phyloP scores from a whole-genome alignment of 225 moss, liverwort and hornwort species.

The Climacium dendroides region DNA sequence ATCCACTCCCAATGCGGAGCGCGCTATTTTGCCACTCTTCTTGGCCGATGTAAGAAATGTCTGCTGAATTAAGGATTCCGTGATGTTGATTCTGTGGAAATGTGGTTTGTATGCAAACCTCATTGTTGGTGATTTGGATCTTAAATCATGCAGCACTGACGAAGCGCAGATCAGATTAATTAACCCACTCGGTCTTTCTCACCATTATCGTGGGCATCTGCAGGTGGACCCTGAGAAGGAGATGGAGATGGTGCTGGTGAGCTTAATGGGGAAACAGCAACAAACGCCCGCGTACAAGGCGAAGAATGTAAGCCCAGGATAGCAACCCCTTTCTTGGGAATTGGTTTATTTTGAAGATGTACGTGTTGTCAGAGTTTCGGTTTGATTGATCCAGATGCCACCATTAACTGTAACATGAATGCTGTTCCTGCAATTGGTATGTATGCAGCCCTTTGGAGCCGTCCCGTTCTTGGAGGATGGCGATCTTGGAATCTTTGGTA shows the following conservation, averaged over 20 bases:
- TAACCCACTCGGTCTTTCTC: background rate
- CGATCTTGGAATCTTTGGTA: too few relatives aligned
- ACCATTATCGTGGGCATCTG: background rate
- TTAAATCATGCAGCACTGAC: background rate
- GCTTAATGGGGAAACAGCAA: background rate
- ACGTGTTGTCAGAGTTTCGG: too few relatives aligned
- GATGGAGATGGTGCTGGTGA: constrained; percentile 10
- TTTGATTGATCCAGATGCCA: too few relatives aligned
- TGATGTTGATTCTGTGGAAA: background rate
- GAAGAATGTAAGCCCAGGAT: constrained; percentile 5
- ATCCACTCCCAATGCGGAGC: background rate
- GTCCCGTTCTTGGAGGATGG: too few relatives aligned
- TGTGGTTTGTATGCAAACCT: background rate
- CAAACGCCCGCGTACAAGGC: background rate
- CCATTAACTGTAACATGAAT: too few relatives aligned
- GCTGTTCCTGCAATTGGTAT: too few relatives aligned
- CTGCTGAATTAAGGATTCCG: background rate
- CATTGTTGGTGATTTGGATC: too few relatives aligned
- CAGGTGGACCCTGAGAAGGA: constrained; percentile 24
- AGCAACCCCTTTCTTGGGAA: background rate
- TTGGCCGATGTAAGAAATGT: background rate
- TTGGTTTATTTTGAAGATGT: too few relatives aligned
- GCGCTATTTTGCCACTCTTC: constrained; percentile 5
- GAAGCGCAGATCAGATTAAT: background rate
- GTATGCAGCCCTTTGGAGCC: too few relatives aligned